phyloP scores from a whole-genome alignment of 495 filamentous ascomycete species.

The Hypoxylon perforatum region DNA sequence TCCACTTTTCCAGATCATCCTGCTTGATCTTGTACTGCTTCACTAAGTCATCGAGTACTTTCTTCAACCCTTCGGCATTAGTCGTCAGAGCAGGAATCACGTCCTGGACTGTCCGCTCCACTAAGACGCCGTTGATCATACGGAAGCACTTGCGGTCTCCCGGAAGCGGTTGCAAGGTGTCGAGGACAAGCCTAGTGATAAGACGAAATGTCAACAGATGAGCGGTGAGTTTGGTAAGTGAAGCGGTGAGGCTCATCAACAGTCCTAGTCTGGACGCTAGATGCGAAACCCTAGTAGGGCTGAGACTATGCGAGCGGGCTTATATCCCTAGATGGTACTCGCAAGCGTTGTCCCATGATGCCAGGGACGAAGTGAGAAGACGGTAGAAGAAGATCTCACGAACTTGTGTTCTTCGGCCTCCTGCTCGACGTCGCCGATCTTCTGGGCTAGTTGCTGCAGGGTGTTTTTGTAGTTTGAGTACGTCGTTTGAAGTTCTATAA shows the following conservation, averaged over 20 bases:
- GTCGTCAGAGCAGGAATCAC: constrained; percentile 90
- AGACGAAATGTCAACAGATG: constrained; percentile 43
- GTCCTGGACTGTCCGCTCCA: constrained; percentile 92
- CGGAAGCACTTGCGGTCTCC: constrained; percentile 96
- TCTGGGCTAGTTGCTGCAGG: constrained; percentile 91
- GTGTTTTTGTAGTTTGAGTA: constrained; percentile 97
- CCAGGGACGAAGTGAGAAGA: constrained; percentile 28
- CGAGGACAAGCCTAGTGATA: constrained; percentile 83
- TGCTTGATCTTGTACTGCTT: constrained; percentile 98
- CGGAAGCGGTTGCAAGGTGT: constrained; percentile 86
- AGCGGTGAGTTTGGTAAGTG: constrained; percentile 51
- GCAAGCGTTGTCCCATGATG: constrained; percentile 35
- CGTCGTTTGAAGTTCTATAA: constrained; percentile 87
- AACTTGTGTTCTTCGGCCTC: constrained; percentile 98
- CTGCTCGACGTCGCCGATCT: constrained; percentile 96
- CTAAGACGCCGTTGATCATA: constrained; percentile 96
- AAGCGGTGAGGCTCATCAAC: constrained; percentile 45
- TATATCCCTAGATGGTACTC: constrained; percentile 13
- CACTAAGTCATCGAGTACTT: constrained; percentile 93
- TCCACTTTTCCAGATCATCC: constrained; percentile 96
- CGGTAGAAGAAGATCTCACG: constrained; percentile 48
- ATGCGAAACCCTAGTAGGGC: constrained; percentile 28
- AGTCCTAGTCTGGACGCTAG: constrained; percentile 38
- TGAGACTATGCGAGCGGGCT: constrained; percentile 30
- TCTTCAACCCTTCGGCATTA: constrained; percentile 94